Evolutionary conservation across 805 yeast genomes (phyloP).

Genomic region (Lachancea thermotolerans): DNA sequence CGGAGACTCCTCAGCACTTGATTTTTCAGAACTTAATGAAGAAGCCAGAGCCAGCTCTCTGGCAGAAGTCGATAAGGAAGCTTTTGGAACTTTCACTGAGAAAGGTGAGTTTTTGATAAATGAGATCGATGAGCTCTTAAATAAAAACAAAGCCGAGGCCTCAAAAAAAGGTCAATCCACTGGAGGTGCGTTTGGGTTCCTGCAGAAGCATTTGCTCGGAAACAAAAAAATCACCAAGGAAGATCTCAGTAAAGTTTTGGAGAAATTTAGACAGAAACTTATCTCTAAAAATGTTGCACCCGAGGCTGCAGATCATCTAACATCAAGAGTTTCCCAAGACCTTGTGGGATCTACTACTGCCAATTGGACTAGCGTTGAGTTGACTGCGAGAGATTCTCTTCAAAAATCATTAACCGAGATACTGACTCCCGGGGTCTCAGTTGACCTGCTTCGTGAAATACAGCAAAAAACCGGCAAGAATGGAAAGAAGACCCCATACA

Average conservation of each 20-base stretch:
- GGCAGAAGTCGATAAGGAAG: slow-evolving; percentile 27
- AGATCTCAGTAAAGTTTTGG: slow-evolving; percentile 60
- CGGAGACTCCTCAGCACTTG: slow-evolving; percentile 39
- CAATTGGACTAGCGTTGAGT: slow-evolving; percentile 65
- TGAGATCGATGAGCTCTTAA: slow-evolving; percentile 44
- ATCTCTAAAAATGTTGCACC: slow-evolving; percentile 88
- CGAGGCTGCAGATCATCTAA: slow-evolving; percentile 69
- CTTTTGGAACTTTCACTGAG: slow-evolving; percentile 36
- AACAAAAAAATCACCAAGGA: slow-evolving; percentile 58
- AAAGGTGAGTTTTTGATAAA: slow-evolving; percentile 59
- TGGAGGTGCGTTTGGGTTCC: slow-evolving; percentile 47
- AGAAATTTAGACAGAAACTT: slow-evolving; percentile 65
- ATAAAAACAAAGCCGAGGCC: slow-evolving; percentile 15
- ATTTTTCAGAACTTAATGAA: slow-evolving; percentile 42
- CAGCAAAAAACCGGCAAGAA: slow-evolving; percentile 35
- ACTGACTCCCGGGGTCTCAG: slow-evolving; percentile 85
- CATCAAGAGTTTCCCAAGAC: slow-evolving; percentile 61
- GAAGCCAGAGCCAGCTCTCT: slow-evolving; percentile 15
- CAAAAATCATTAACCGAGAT: slow-evolving; percentile 61
- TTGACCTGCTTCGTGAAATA: slow-evolving; percentile 79
- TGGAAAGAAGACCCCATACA: slow-evolving; percentile 56
- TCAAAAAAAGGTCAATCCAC: slow-evolving; percentile 10
- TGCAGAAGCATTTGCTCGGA: slow-evolving; percentile 52
- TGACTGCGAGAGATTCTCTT: slow-evolving; percentile 62
- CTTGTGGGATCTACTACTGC: slow-evolving; percentile 67